Conservation (phyloP, 441 rosid species). For the Adansonia gregorii region DNA sequence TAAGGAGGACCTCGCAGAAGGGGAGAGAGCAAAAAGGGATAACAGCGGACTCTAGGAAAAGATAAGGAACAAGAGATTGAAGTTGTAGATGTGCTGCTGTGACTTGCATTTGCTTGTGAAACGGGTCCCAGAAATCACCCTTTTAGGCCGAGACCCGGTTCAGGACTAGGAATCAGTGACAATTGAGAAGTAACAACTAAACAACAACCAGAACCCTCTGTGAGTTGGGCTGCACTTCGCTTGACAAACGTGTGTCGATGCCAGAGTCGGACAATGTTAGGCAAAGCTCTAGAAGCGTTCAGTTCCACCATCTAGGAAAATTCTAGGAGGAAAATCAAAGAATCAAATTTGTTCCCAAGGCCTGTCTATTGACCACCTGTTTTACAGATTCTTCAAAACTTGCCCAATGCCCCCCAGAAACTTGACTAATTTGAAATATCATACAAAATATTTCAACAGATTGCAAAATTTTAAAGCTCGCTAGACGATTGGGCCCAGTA, state of each 20-base stretch:
- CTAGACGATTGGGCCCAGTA: not conserved
- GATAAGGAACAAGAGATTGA: conserved; percentile 32
- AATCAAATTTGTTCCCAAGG: not conserved
- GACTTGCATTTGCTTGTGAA: not conserved
- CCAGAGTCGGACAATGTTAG: not conserved
- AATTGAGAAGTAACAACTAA: too few relatives aligned
- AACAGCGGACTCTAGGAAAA: not conserved
- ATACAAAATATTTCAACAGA: not conserved
- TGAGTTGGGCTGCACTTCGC: not conserved
- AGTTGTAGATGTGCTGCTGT: conserved; percentile 9
- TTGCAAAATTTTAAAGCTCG: too few relatives aligned
- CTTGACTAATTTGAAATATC: not conserved
- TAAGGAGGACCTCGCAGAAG: not conserved
- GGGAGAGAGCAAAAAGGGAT: not conserved
- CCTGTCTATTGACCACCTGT: too few relatives aligned
- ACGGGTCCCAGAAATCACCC: not conserved
- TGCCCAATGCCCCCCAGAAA: not conserved
- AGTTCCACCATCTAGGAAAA: not conserved
- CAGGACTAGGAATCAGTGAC: not conserved
- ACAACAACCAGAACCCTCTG: not conserved
- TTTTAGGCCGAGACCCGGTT: not conserved
- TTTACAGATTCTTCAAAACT: not conserved
- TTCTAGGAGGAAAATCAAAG: not conserved
- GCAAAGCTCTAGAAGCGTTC: not conserved
- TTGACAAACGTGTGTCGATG: not conserved